Percentiles rank a stretch among this genome's conserved stretches.
These are phyloP conservation scores for Mycena vitilis DNA, from an alignment of 768 basidiomycete genomes.

Conservation along the genomic window DNA sequence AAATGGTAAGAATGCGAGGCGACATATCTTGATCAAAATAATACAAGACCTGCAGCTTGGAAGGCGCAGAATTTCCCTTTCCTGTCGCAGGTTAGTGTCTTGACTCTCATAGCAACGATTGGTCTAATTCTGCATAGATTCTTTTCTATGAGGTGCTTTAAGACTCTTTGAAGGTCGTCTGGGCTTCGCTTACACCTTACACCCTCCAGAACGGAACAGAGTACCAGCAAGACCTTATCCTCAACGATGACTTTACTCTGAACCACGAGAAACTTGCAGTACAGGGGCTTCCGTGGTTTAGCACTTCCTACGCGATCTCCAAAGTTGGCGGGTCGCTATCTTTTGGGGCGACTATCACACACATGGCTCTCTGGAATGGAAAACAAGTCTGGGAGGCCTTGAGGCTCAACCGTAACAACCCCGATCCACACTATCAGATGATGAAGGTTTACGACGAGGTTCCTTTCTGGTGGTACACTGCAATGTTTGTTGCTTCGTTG, in stretches of 20 bases:
- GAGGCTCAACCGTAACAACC: conserved; percentile 49
- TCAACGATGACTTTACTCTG: conserved; percentile 62
- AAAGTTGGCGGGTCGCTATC: conserved; percentile 53
- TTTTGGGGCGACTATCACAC: conserved; percentile 61
- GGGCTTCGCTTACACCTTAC: too few species aligned
- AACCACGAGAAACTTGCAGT: conserved; percentile 59
- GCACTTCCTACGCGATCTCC: conserved; percentile 56
- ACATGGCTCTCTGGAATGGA: conserved; percentile 65
- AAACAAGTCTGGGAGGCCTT: conserved; percentile 58
- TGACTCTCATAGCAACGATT: neutral
- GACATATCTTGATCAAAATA: too few species aligned
- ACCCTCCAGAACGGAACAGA: conserved; percentile 49
- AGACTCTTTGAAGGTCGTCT: too few species aligned
- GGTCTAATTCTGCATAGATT: conserved; percentile 9
- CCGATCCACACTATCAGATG: conserved; percentile 67
- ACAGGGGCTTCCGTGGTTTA: conserved; percentile 59
- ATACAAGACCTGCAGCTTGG: conserved; percentile 51
- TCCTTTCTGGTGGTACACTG: conserved; percentile 54
- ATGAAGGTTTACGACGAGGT: conserved; percentile 57
- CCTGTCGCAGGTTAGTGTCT: conserved; percentile 52
- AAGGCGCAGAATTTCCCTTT: conserved; percentile 70
- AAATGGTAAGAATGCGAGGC: conserved; percentile 45
- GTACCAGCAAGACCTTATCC: conserved; percentile 65
- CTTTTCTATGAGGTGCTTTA: conserved; percentile 53
- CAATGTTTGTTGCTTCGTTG: conserved; percentile 56